These are phyloP conservation scores for Plasmodium blacklocki DNA, from an alignment of 169 alveolate species.

Conservation along the genomic window DNA sequence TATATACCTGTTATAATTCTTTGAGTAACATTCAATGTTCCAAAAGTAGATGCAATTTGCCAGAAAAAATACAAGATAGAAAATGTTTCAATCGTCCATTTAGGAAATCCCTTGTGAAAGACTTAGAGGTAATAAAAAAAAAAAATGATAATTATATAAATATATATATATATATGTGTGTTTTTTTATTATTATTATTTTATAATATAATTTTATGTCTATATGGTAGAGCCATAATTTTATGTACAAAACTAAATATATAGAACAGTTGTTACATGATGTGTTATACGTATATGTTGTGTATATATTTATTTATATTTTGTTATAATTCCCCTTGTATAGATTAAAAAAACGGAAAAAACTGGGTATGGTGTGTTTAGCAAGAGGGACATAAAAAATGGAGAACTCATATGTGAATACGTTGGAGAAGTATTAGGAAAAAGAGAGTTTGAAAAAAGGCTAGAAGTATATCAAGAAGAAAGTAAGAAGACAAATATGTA, in stretches of 20 bases:
- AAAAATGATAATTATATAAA: not conserved
- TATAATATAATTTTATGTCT: not conserved
- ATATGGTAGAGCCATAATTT: not conserved
- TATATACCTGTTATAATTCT: conserved; percentile 76
- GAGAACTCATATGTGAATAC: conserved; percentile 88
- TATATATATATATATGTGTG: not conserved
- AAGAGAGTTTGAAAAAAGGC: conserved; percentile 80
- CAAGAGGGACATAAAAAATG: conserved; percentile 80
- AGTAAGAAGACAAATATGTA: conserved; percentile 75
- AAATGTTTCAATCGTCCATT: conserved; percentile 79
- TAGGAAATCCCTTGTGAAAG: conserved; percentile 31
- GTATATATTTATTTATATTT: not conserved
- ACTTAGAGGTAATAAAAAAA: conserved; percentile 52
- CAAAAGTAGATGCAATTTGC: conserved; percentile 76
- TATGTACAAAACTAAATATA: not conserved
- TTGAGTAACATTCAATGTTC: conserved; percentile 78
- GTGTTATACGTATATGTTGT: not conserved
- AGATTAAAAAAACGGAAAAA: conserved; percentile 78
- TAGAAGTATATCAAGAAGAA: conserved; percentile 54
- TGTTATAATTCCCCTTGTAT: not conserved
- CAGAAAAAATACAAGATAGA: conserved; percentile 56
- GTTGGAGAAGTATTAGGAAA: conserved; percentile 88
- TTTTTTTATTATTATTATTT: not conserved
- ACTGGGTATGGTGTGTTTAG: conserved; percentile 88
- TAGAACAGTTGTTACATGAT: not conserved